These are phyloP conservation scores for Arthrobotrys sinensis DNA, from an alignment of 2,329 filamentous ascomycete genomes.

Conservation along the genomic window DNA sequence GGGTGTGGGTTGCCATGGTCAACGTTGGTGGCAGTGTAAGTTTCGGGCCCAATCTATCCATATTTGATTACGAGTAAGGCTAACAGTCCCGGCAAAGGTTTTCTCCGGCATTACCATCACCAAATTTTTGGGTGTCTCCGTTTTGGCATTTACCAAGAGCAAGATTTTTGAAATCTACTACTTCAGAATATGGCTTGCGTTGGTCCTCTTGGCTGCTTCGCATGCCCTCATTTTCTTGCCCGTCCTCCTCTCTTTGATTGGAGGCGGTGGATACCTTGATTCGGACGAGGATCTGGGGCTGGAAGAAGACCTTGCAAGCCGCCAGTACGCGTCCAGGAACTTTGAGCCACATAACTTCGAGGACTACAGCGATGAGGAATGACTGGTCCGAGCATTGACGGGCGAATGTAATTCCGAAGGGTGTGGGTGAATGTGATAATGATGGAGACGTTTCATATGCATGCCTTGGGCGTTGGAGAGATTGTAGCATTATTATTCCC, in stretches of 20 bases:
- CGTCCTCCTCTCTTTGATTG: slow-evolving; percentile 86
- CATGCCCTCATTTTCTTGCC: slow-evolving; percentile 94
- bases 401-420: slow-evolving; percentile 42
- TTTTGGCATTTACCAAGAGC: slow-evolving; percentile 92
- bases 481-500: slow-evolving; percentile 45
- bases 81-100: slow-evolving; percentile 67
- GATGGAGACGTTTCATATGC: slow-evolving; percentile 29
- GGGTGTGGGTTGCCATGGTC: slow-evolving; percentile 92
- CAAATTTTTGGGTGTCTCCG: slow-evolving; percentile 90
- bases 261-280: slow-evolving; percentile 89
- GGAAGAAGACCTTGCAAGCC: slow-evolving; percentile 86
- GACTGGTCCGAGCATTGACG: slow-evolving; percentile 53
- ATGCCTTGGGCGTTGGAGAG: slow-evolving; percentile 51
- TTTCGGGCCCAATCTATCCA: background rate
- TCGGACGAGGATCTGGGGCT: slow-evolving; percentile 88
- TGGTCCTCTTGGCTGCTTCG: slow-evolving; percentile 88
- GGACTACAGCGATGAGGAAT: slow-evolving; percentile 57
- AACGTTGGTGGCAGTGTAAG: slow-evolving; percentile 87
- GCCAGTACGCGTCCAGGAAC: slow-evolving; percentile 66
- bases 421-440: slow-evolving; percentile 29
- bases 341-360: slow-evolving; percentile 42
- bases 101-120: slow-evolving; percentile 97
- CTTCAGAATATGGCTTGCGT: slow-evolving; percentile 93
- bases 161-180: slow-evolving; percentile 99
- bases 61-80: background rate